Conservation (phyloP, 1,139 yeast species). For the Debaryomyces subglobosus region DNA sequence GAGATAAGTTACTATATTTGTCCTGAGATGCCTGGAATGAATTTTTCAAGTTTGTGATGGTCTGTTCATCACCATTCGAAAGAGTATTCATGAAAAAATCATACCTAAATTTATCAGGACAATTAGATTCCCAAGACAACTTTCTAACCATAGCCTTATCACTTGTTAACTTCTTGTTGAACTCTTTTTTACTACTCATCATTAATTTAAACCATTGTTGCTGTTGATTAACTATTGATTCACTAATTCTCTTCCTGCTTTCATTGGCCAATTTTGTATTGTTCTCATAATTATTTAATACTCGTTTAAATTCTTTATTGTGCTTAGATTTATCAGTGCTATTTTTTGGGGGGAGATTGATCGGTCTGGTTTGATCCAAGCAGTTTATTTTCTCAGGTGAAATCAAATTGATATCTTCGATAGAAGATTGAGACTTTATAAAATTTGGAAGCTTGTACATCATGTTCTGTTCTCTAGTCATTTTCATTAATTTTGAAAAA, state of each 20-base stretch:
- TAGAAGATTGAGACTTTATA: constrained; percentile 44
- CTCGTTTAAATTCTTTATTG: constrained; percentile 40
- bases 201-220: constrained; percentile 32
- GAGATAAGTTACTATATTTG: constrained; percentile 29
- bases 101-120: constrained; percentile 31
- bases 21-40: constrained; percentile 24
- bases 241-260: constrained; percentile 23
- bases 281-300: constrained; percentile 34
- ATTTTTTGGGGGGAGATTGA: constrained; percentile 48
- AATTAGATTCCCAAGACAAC: constrained; percentile 44
- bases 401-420: constrained; percentile 43
- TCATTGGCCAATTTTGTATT: constrained; percentile 26
- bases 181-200: constrained; percentile 24
- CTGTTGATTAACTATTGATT: constrained; percentile 22
- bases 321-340: constrained; percentile 40
- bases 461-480: constrained; percentile 37
- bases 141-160: constrained; percentile 39
- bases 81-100: constrained; percentile 34
- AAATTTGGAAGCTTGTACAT: constrained; percentile 43
- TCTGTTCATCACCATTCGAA: constrained; percentile 20
- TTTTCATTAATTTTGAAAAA: constrained; percentile 34
- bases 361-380: constrained; percentile 50
- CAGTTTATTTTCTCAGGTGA: constrained; percentile 45
- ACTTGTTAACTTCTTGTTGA: constrained; percentile 28
- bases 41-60: constrained; percentile 18